Base-by-base conservation (phyloP, 345 rosid species). In the Camelina hispida region DNA sequence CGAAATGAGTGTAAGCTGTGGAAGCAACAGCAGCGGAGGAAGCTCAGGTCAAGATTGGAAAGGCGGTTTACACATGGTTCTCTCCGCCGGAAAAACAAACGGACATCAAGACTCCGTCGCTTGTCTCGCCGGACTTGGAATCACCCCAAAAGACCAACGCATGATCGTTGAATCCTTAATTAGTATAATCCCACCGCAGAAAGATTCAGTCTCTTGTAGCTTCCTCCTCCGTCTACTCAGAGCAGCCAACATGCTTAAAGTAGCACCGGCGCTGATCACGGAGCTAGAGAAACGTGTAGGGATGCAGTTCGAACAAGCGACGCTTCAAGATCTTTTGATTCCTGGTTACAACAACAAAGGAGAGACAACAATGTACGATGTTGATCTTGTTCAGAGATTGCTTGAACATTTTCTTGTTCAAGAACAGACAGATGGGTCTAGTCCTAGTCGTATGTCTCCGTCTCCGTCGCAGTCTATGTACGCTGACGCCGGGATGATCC, bases 251-350 rank as follows among this genome's bases (percentile, higher is more conserved):
- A 84, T 90, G 97, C 72, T 95, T 38, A 90, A 85, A 80, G 97
- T 92, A 59, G 99, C 93, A 4, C 94, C 96, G 3, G 99, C 99
- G 12, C 59, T 95, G 78, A 92, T 90, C 3, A 95, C 96, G 0
- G 97, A 95, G 60, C 80, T 95, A 35, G 99, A 92, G 84, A 92
- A 95, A 73, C 87, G 97, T 0, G 97, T 92, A 0, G 99, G 99
- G 14, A 92, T 95, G 99, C 99, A 89, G 66, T 89, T 95, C 22
- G 99, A 95, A 53, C 99, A 95, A 74, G 97, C 97, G 5, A 87
- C 93, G 5, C 64, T 92, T 44, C 87, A 89, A 1, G 99, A 95
- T 82, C 96, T 95, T 69, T 78, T 95, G 38, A 86, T 95, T 51
- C 97, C 97, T 18, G 75, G 84, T 50, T 89, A 81, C 23, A 87